Base-by-base conservation (phyloP, 371 early-diverging fungal genomes). In the Rhizopus sp. region DNA sequence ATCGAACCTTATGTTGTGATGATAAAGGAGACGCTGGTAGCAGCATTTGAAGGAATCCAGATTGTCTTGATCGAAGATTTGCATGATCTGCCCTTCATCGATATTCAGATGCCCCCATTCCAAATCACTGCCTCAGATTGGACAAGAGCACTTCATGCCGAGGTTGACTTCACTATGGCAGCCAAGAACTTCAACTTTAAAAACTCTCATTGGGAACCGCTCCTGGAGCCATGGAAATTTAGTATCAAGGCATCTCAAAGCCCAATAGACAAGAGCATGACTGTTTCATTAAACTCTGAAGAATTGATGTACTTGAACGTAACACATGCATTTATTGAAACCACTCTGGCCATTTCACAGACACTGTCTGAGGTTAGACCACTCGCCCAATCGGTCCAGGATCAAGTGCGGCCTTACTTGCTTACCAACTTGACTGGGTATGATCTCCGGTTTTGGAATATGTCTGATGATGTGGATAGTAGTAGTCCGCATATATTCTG, bases 201-300 rank as follows among this genome's bases (percentile, higher is more conserved):
- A 57, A 93, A 89, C 67, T 93, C 95, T 32, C 91, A 93, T 59
- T 95, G 95, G 95, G 95, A 95, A 64, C 94, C 95, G 4, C 54
- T 95, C 17, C 59, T 94, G 6, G 95, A 95, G 64, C 88, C 90
- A 7, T 93, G 89, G 87, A 63, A 57, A 1, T 82, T 85, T 38
- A 50, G 63, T 37, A 57, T 84, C 31, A 72, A 71, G 34, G 60
- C 68, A 0, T 51, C 65, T 7, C 72, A 74, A 48, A 64, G 68
- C 32, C 34, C 70, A 17, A 63, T 64, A 8, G 61, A 66, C n/a
- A 64, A 69, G 49, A 54, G 62, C 0, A 64, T 59, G 12, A 15
- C 44, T 8, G 51, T 94, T 4, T 74, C 80, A 7, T 46, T 92
- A 7, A 67, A 69, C 29, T 82, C 91, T 1, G 58, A 79, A 5